Evolutionary conservation across 176 grass and related monocot species (phyloP).

Genomic region (Carex scoparia): DNA sequence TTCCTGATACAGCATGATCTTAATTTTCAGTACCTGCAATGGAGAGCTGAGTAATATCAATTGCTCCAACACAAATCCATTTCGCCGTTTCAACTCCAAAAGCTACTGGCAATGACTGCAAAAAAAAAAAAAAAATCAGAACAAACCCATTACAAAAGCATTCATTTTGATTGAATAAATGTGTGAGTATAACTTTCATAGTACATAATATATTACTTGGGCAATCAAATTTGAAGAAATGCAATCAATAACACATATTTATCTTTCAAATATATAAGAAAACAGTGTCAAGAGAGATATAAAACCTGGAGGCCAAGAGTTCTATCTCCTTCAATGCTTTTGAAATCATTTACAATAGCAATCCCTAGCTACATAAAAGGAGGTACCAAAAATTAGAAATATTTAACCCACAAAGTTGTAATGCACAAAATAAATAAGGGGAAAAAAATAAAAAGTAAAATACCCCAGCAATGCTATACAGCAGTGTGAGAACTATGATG

Average conservation of each 20-base stretch:
- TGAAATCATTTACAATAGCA: slow-evolving; percentile 62
- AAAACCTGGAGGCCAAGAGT: slow-evolving; percentile 45
- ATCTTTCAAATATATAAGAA: not conserved
- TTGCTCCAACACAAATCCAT: slow-evolving; percentile 98
- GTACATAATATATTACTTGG: not conserved
- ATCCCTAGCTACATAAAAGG: slow-evolving; percentile 38
- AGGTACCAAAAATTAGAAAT: slow-evolving; percentile 2
- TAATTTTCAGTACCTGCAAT: slow-evolving; percentile 47
- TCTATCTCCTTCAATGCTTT: slow-evolving; percentile 55
- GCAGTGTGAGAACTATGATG: slow-evolving; percentile 74
- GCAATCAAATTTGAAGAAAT: not conserved
- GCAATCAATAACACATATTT: not conserved
- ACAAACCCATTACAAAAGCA: not conserved
- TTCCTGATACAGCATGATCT: not conserved
- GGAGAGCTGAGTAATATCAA: slow-evolving; percentile 93
- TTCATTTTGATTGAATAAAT: not conserved
- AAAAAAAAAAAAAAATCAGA: slow-evolving; percentile 18
- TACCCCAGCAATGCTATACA: slow-evolving; percentile 95
- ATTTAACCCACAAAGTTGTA: not conserved
- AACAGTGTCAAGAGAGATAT: not conserved
- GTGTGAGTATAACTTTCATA: not conserved
- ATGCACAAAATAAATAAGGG: slow-evolving; percentile 7
- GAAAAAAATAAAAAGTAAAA: slow-evolving; percentile 16
- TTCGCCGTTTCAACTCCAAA: slow-evolving; percentile 90
- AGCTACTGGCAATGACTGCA: slow-evolving; percentile 92